Percentiles rank a stretch among this genome's conserved stretches.
phyloP scores from a whole-genome alignment of 306 rosid genomes.

The barrel medic (Medicago truncatula) region MtrunA17r5.0-ANR NC_053048.1:37264001-37264500 shows the following conservation, averaged over 20 bases:
- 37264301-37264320: slow-evolving; percentile 10
- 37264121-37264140: slow-evolving; percentile 92
- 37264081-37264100: slow-evolving; percentile 86
- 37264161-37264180: slow-evolving; percentile 62
- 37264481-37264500: slow-evolving; percentile 70
- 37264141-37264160: slow-evolving; percentile 71
- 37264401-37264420: slow-evolving; percentile 51
- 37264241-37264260: neutral
- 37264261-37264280: neutral
- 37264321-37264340: neutral
- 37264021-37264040: slow-evolving; percentile 96
- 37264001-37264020: slow-evolving; percentile 85
- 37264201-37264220: slow-evolving; percentile 36
- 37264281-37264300: slow-evolving; percentile 30
- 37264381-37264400: slow-evolving; percentile 54
- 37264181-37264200: slow-evolving; percentile 80
- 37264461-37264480: slow-evolving; percentile 83
- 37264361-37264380: slow-evolving; percentile 75
- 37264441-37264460: slow-evolving; percentile 80
- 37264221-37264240: slow-evolving; percentile 1
- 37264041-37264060: slow-evolving; percentile 75
- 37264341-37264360: slow-evolving; percentile 4
- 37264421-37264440: slow-evolving; percentile 57
- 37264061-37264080: slow-evolving; percentile 81
- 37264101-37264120: slow-evolving; percentile 84